Percentiles rank a stretch among this genome's conserved stretches.
Evolutionary conservation across 2,329 filamentous ascomycete genomes (phyloP).

Genomic region (Diaporthe longicolla): DNA sequence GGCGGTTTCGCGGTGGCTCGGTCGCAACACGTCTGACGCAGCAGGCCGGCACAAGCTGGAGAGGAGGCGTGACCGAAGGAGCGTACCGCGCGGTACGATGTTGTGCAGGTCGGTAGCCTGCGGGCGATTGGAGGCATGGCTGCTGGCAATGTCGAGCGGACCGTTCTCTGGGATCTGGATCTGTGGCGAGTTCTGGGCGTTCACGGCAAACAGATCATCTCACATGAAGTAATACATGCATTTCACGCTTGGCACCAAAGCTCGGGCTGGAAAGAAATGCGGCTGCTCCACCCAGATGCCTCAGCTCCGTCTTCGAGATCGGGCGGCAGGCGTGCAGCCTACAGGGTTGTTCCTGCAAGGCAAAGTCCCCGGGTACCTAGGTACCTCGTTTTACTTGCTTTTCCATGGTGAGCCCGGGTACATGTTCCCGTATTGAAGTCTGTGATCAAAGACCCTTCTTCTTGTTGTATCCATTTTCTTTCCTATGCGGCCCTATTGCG

Average conservation of each 20-base stretch:
- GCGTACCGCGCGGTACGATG: conserved; percentile 28
- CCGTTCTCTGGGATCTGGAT: background rate
- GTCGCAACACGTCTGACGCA: conserved; percentile 4
- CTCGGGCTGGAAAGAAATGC: background rate
- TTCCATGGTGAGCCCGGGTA: background rate
- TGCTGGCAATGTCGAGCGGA: background rate
- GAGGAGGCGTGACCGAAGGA: background rate
- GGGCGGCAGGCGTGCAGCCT: background rate
- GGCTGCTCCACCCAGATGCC: conserved; percentile 11
- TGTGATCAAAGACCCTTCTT: background rate
- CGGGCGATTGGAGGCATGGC: conserved; percentile 29
- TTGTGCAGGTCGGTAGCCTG: conserved; percentile 28
- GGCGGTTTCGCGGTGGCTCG: background rate
- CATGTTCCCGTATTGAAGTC: background rate
- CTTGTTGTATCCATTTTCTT: too few relatives aligned
- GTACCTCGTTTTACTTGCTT: background rate
- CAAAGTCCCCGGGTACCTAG: background rate
- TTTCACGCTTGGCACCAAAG: background rate
- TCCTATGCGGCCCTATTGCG: background rate
- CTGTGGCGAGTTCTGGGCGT: background rate
- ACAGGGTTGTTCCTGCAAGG: conserved; percentile 12
- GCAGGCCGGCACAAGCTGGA: background rate
- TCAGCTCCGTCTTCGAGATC: background rate
- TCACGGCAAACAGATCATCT: conserved; percentile 7
- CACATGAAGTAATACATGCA: background rate